Evolutionary conservation across 2,329 filamentous ascomycete genomes (phyloP).

Genomic region (Botryotinia globosa): DNA sequence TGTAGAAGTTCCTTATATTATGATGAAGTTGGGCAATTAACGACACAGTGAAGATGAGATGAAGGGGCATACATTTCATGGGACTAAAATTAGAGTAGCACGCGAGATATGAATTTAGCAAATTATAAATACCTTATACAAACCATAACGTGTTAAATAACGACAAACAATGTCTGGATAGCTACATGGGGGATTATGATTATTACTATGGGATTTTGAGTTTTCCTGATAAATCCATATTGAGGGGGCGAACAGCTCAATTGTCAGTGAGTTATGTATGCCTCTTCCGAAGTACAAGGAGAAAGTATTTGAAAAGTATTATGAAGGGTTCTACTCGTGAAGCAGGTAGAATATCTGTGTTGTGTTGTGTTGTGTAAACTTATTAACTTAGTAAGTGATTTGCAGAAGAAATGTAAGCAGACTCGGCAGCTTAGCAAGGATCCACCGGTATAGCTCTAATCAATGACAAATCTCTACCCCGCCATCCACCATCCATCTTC

Average conservation of each 20-base stretch:
- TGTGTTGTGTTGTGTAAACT: no score
- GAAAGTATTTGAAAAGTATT: no score
- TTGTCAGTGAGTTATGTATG: not conserved
- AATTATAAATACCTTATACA: conserved; percentile 1
- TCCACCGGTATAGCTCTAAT: not conserved
- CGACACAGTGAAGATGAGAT: not conserved
- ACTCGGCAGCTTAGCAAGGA: not conserved
- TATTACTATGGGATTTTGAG: not conserved
- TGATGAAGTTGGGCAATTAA: conserved; percentile 59
- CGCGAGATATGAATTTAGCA: not conserved
- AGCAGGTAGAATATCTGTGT: no score
- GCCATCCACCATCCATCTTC: conserved; percentile 13
- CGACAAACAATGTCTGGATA: not conserved
- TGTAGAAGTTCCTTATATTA: conserved; percentile 95
- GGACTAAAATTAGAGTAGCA: conserved; percentile 11
- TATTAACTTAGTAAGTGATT: no score
- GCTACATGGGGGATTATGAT: not conserved
- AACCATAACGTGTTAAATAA: not conserved
- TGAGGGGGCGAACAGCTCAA: not conserved
- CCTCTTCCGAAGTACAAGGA: no score
- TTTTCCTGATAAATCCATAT: not conserved
- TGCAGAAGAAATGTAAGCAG: conserved; percentile 14
- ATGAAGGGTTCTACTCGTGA: no score
- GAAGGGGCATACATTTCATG: not conserved
- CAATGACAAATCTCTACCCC: conserved; percentile 20